phyloP scores from a whole-genome alignment of 495 filamentous ascomycete genomes.

The Aspergillus nanangensis region DNA sequence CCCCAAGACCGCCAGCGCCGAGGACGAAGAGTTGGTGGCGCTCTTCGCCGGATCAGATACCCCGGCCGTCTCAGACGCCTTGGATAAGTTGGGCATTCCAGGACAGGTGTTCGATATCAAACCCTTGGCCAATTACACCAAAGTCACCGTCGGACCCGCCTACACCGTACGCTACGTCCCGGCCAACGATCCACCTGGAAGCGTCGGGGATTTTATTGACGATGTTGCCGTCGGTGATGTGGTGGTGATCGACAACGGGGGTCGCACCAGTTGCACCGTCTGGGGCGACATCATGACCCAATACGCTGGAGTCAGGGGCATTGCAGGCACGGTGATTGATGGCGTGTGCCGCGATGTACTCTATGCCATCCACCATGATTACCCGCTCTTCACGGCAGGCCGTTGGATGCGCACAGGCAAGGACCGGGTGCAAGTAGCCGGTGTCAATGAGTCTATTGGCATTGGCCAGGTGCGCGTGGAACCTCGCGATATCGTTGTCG shows the following conservation, averaged over 20 bases:
- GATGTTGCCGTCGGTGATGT: constrained; percentile 17
- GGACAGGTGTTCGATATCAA: constrained; percentile 18
- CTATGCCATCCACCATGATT: constrained; percentile 14
- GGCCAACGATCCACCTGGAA: constrained; percentile 17
- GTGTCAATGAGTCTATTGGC: constrained; percentile 14
- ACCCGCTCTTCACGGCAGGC: constrained; percentile 14
- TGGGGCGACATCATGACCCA: constrained; percentile 23
- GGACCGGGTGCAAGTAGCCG: constrained; percentile 17
- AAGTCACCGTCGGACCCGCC: constrained; percentile 16
- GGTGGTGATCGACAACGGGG: constrained; percentile 17
- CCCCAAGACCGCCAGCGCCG: constrained; percentile 7
- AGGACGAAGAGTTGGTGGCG: constrained; percentile 16
- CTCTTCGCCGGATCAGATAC: constrained; percentile 18
- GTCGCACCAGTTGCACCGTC: constrained; percentile 18
- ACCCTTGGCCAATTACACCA: constrained; percentile 15
- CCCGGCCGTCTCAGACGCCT: constrained; percentile 17
- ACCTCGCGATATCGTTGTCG: constrained; percentile 18
- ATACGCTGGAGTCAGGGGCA: constrained; percentile 15
- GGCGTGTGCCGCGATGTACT: constrained; percentile 20
- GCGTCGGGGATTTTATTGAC: constrained; percentile 20
- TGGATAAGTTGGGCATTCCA: constrained; percentile 19
- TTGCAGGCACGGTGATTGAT: constrained; percentile 18
- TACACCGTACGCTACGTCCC: constrained; percentile 20
- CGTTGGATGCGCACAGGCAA: constrained; percentile 19
- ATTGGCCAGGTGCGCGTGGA: constrained; percentile 15